Percentiles rank a stretch among this genome's conserved stretches.
Evolutionary conservation across 257 asterid genomes (phyloP).

Genomic region (Solanum gandarillasii): DNA sequence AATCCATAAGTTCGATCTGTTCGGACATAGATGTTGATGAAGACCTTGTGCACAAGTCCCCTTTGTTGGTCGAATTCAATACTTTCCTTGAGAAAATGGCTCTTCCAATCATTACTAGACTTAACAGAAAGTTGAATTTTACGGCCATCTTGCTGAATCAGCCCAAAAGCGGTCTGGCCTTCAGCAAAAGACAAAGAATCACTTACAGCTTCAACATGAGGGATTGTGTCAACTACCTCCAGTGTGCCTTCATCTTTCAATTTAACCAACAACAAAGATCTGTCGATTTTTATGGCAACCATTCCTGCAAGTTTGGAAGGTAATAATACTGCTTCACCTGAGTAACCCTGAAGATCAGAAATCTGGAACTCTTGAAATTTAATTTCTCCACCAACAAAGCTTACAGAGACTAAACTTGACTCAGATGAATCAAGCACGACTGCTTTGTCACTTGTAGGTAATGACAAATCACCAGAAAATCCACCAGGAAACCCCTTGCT

Average conservation of each 20-base stretch:
- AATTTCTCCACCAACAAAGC: constrained; percentile 56
- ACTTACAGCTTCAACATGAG: constrained; percentile 51
- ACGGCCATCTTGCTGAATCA: constrained; percentile 45
- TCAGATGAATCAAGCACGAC: constrained; percentile 73
- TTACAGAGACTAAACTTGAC: constrained; percentile 42
- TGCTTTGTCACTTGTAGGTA: constrained; percentile 47
- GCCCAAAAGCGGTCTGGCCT: constrained; percentile 64
- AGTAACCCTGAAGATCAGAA: constrained; percentile 43
- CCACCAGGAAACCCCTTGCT: constrained; percentile 41
- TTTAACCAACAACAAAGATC: constrained; percentile 38
- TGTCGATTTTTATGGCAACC: constrained; percentile 31
- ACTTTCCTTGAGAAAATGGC: constrained; percentile 56
- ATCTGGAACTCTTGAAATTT: constrained; percentile 46
- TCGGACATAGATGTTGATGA: constrained; percentile 70
- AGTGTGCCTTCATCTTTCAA: constrained; percentile 45
- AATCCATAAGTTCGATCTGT: constrained; percentile 87
- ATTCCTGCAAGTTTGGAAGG: constrained; percentile 64
- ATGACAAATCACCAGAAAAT: constrained; percentile 75
- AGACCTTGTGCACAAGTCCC: constrained; percentile 74
- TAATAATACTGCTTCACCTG: constrained; percentile 46
- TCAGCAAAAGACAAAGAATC: constrained; percentile 59
- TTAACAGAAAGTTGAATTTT: constrained; percentile 61
- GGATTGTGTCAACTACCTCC: constrained; percentile 39
- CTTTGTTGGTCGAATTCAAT: constrained; percentile 56
- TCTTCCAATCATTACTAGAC: constrained; percentile 49